Percentiles rank a stretch among this genome's conserved stretches.
Evolutionary conservation across 208 protist genomes (phyloP).

Genomic region (Trypanosoma avium): DNA sequence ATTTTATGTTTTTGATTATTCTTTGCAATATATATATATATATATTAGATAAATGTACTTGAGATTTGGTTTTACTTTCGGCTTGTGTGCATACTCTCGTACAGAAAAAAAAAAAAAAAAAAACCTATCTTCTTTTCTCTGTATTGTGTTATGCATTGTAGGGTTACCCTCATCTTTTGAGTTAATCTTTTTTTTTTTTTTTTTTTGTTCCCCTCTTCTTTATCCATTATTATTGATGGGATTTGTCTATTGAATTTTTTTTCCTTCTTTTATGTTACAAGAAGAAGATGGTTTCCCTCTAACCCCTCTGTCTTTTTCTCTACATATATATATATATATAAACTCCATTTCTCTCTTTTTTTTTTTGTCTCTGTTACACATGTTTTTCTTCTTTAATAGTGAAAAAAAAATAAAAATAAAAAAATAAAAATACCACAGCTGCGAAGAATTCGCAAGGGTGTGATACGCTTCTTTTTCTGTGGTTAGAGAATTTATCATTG

Average conservation of each 20-base stretch:
- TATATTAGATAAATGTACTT: slow-evolving; percentile 17
- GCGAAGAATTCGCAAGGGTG: no score
- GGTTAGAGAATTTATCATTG: no score
- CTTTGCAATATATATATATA: not conserved
- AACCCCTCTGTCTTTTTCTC: not conserved
- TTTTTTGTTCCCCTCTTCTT: not conserved
- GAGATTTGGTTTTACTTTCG: no score
- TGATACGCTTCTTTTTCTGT: no score
- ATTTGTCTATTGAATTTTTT: no score
- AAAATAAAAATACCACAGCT: not conserved
- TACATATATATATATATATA: not conserved
- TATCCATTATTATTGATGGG: not conserved
- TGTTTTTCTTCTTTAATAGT: slow-evolving; percentile 23
- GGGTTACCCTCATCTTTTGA: no score
- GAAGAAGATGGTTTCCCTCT: slow-evolving; percentile 12
- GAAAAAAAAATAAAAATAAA: not conserved
- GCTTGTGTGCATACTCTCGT: slow-evolving; percentile 5
- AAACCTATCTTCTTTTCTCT: not conserved
- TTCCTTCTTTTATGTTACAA: slow-evolving; percentile 6
- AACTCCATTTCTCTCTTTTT: not conserved
- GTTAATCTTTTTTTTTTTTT: slow-evolving; percentile 20
- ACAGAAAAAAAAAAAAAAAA: not conserved
- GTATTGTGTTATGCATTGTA: no score
- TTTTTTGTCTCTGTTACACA: slow-evolving; percentile 13
- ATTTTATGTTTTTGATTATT: slow-evolving; percentile 13